A percentile compares a stretch with the other conserved stretches of the same genome.
phyloP scores from a whole-genome alignment of 2,329 filamentous ascomycete species.

The Neopestalotiopsis clavispora region DNA sequence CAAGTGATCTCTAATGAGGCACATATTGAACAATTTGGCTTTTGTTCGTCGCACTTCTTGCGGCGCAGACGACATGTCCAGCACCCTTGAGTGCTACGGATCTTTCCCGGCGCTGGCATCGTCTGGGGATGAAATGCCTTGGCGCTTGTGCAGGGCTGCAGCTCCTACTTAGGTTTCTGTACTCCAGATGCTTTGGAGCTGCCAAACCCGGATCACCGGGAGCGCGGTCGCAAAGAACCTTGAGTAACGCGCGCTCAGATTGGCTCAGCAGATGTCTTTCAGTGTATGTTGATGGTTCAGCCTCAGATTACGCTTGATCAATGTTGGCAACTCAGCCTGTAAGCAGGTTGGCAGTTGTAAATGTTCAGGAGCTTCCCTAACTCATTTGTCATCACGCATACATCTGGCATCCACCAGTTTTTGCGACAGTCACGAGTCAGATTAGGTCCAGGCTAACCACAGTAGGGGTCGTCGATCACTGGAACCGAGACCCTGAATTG shows the following conservation, averaged over 20 bases:
- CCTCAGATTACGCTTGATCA: not conserved
- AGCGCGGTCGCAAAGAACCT: too few relatives aligned
- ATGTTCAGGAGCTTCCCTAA: not conserved
- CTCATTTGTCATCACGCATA: not conserved
- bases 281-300: not conserved
- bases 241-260: too few relatives aligned
- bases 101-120: slow-evolving; percentile 4
- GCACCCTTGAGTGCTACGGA: slow-evolving; percentile 46
- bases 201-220: too few relatives aligned
- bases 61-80: slow-evolving; percentile 66
- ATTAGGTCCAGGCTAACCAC: not conserved
- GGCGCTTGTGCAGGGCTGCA: not conserved
- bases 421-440: not conserved
- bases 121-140: not conserved
- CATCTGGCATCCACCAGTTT: not conserved
- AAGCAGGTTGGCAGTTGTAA: not conserved
- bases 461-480: not conserved
- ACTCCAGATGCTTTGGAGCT: too few relatives aligned
- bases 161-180: too few relatives aligned
- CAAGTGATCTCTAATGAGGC: slow-evolving; percentile 60
- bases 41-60: slow-evolving; percentile 64
- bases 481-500: not conserved
- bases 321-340: not conserved
- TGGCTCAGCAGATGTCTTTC: too few relatives aligned
- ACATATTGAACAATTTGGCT: slow-evolving; percentile 57